Evolutionary conservation across 768 basidiomycete species (phyloP).

Genomic region (Filobasidium wieringae): DNA sequence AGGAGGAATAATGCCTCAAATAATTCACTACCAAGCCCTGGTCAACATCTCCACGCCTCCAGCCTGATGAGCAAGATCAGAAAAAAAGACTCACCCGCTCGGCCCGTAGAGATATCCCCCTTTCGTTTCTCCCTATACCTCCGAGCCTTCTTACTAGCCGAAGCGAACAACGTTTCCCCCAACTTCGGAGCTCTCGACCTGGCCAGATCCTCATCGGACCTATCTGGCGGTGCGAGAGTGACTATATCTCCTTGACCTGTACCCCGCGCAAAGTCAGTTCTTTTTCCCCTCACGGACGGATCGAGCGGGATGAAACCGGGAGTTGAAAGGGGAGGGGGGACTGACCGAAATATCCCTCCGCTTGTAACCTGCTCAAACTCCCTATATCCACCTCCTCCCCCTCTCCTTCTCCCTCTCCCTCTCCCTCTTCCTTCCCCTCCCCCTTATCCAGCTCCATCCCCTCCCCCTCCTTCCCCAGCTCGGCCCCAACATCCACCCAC

Average conservation of each 20-base stretch:
- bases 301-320: neutral
- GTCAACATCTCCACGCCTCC: neutral
- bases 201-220: neutral
- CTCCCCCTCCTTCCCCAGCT: neutral
- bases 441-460: neutral
- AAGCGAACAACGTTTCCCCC: neutral
- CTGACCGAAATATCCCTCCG: slow-evolving; percentile 1
- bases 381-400: neutral
- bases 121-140: neutral
- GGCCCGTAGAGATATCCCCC: neutral
- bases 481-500: neutral
- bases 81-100: neutral
- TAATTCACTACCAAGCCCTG: neutral
- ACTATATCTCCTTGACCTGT: neutral
- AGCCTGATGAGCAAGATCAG: neutral
- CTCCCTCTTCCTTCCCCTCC: neutral
- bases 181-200: neutral
- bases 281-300: neutral
- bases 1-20: slow-evolving; percentile 3
- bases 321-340: neutral
- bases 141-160: neutral
- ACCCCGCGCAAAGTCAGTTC: neutral
- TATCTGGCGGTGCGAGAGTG: neutral
- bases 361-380: neutral
- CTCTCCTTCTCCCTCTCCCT: neutral